Evolutionary conservation across 2,329 filamentous ascomycete genomes (phyloP).

Genomic region (Xylariomycetidae sp.): DNA sequence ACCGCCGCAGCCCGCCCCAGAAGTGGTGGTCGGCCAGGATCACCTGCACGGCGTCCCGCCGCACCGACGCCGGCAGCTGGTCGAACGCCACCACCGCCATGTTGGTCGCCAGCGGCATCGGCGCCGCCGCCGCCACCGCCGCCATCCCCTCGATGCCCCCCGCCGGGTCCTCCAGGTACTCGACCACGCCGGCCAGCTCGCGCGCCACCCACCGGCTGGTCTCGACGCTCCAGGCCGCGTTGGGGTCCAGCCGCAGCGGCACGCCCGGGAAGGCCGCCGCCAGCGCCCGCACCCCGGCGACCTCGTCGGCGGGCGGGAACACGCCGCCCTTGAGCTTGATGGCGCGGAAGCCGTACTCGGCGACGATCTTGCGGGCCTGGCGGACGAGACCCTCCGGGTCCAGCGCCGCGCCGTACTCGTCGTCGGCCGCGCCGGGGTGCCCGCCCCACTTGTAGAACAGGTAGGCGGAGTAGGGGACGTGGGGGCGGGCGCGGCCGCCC

Average conservation of each 20-base stretch:
- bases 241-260: conserved; percentile 32
- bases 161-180: conserved; percentile 35
- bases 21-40: conserved; percentile 37
- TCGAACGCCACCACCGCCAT: conserved; percentile 37
- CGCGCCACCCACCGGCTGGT: conserved; percentile 33
- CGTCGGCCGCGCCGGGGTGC: conserved; percentile 32
- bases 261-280: conserved; percentile 30
- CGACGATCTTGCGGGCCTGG: conserved; percentile 31
- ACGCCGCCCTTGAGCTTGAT: conserved; percentile 39
- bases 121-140: conserved; percentile 32
- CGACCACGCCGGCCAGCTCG: conserved; percentile 30
- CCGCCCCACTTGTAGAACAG: conserved; percentile 38
- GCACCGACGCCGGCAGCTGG: conserved; percentile 32
- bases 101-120: conserved; percentile 37
- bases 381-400: conserved; percentile 28
- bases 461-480: conserved; percentile 37
- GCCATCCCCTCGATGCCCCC: conserved; percentile 37
- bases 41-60: conserved; percentile 34
- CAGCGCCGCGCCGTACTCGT: conserved; percentile 33
- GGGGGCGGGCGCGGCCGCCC: conserved; percentile 32
- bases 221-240: conserved; percentile 33
- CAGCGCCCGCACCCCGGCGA: conserved; percentile 32
- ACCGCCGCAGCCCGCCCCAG: conserved; percentile 36
- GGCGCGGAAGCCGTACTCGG: conserved; percentile 37
- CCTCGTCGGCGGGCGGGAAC: conserved; percentile 32